phyloP scores from a whole-genome alignment of 805 yeast species.

The Danielia oregonensis region DNA sequence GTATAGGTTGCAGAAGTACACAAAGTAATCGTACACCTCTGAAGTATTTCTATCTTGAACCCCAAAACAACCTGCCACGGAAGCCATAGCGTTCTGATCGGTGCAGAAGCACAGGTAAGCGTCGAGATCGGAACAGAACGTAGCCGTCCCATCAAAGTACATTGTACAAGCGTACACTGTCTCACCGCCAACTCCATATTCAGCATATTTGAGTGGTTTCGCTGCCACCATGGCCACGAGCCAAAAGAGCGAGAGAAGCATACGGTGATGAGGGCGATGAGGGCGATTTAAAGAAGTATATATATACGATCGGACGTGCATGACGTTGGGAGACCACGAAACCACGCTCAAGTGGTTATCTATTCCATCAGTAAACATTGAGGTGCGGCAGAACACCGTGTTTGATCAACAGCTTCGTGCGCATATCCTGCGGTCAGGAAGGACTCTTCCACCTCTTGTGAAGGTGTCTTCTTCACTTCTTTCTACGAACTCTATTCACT shows the following conservation, averaged over 20 bases:
- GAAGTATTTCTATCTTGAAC: background rate
- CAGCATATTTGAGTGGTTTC: background rate
- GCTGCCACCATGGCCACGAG: background rate
- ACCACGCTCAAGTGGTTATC: too few relatives aligned
- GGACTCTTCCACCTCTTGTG: too few relatives aligned
- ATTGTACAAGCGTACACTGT: background rate
- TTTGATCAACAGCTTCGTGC: too few relatives aligned
- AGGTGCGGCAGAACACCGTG: too few relatives aligned
- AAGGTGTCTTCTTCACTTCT: too few relatives aligned
- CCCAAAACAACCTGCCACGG: constrained; percentile 6
- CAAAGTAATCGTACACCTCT: background rate
- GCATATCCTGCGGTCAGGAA: too few relatives aligned
- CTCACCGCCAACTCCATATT: background rate
- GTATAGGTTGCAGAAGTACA: background rate
- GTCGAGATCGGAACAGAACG: background rate
- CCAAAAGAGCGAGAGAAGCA: background rate
- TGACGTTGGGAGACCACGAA: too few relatives aligned
- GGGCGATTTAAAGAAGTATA: too few relatives aligned
- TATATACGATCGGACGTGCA: too few relatives aligned
- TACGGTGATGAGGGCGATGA: too few relatives aligned
- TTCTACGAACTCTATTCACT: too few relatives aligned
- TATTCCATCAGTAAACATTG: too few relatives aligned
- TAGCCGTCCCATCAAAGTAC: background rate
- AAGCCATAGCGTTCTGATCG: constrained; percentile 5
- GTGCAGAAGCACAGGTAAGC: constrained; percentile 4